phyloP scores from a whole-genome alignment of 2,329 filamentous ascomycete genomes.

The Xylariomycetidae sp. region DNA sequence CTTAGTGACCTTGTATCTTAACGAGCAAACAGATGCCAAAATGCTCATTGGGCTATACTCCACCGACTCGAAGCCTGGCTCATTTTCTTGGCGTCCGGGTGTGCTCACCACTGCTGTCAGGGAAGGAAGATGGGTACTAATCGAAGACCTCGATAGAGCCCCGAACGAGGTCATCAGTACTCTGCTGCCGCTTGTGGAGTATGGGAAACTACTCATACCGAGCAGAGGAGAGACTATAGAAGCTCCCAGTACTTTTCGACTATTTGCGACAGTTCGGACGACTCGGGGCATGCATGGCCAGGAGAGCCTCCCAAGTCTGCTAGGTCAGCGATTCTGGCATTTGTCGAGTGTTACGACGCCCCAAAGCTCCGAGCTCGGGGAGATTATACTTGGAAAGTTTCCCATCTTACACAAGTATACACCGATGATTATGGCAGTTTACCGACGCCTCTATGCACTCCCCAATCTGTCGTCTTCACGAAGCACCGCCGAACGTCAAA shows the following conservation, averaged over 20 bases:
- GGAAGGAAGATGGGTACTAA: constrained; percentile 93
- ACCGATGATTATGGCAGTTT: constrained; percentile 55
- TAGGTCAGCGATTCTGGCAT: constrained; percentile 85
- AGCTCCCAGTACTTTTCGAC: constrained; percentile 79
- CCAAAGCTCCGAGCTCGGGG: constrained; percentile 63
- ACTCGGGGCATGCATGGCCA: constrained; percentile 62
- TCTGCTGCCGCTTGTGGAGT: constrained; percentile 85
- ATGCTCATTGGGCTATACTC: constrained; percentile 93
- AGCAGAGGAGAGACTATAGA: constrained; percentile 81
- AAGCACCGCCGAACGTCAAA: constrained; percentile 39
- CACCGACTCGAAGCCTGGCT: constrained; percentile 79
- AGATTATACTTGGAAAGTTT: constrained; percentile 68
- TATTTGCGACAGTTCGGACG: constrained; percentile 87
- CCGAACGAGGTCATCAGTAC: constrained; percentile 94
- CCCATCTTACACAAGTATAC: constrained; percentile 63
- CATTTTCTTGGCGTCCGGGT: constrained; percentile 88
- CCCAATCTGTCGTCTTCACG: constrained; percentile 29
- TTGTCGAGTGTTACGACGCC: constrained; percentile 66
- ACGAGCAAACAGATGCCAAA: constrained; percentile 97
- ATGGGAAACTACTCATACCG: constrained; percentile 84
- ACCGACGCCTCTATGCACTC: constrained; percentile 47
- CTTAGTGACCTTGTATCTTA: constrained; percentile 92
- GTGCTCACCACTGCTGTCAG: constrained; percentile 89
- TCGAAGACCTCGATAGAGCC: constrained; percentile 93
- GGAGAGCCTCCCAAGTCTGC: constrained; percentile 66